Base-by-base conservation (phyloP, 202 grass and related monocot genomes). In the Elaeis oleifera region DNA sequence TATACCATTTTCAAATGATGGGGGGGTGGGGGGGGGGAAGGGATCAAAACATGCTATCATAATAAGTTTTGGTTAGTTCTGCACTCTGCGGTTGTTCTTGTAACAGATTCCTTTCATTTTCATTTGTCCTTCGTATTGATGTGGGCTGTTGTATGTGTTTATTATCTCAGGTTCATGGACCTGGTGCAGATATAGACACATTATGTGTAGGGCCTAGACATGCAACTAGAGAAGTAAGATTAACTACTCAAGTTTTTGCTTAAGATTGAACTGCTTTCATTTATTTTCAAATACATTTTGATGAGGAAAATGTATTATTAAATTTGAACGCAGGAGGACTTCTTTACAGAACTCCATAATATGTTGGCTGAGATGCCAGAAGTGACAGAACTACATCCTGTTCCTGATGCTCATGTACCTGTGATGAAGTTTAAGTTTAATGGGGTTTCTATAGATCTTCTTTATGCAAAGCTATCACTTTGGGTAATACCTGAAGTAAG, bases 371-470 rank as follows among this genome's bases (percentile, higher is more conserved):
- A 89, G 70, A 87, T 99, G 80, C 85, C 84, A 36, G 94, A 94
- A 76, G 88, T 94, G 72, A 63, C 74, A 11, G 85, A 99, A 67
- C 68, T 94, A 53, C 85, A 99, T 71, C 94, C 94, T 54, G 88
- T 99, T 26, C 88, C 88, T 69, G 94, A 99, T 86, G 94, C 88
- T 83, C 82, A 94, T 80, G 94, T 99, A 19, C 94, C 94, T 59
- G 69, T 94, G 59, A 68, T 99, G 72, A 73, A 31, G 18, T 99
- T 99, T 57, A 99, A 99, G 76, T 76, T 99, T 63, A 82, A 59
- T 64, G 82, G 88, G 28, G 75, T 99, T 53, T 94, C 88, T 51
- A 94, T 99, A 65, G 94, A 99, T 59, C 94, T 99, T 76, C 57
- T 99, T 18, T 94, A 94, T 77, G 88, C 82, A 56, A 99, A 94